These are phyloP conservation scores for Calonectria henricotiae DNA, from an alignment of 2,329 filamentous ascomycete genomes.

Conservation along the genomic window DNA sequence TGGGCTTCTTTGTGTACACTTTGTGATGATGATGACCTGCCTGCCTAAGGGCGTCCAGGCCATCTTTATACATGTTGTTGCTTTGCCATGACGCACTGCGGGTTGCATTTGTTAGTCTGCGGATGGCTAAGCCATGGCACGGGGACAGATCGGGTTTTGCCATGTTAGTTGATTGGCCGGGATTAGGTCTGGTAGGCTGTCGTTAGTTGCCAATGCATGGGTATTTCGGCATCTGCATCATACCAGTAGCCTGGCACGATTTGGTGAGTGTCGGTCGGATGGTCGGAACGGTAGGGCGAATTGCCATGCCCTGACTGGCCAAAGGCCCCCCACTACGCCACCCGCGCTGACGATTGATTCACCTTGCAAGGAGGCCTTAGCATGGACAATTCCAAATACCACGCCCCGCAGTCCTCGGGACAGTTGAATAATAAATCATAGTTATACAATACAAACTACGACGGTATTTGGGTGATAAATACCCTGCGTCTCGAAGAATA, in stretches of 20 bases:
- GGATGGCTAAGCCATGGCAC: constrained; percentile 4
- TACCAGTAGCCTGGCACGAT: background rate
- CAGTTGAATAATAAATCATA: background rate
- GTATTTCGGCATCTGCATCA: background rate
- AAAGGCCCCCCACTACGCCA: background rate
- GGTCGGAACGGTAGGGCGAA: background rate
- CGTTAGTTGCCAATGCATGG: background rate
- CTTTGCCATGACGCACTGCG: background rate
- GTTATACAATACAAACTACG: too few relatives aligned
- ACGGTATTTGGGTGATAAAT: background rate
- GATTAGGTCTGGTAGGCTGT: background rate
- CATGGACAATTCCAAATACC: constrained; percentile 5
- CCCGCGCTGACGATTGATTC: background rate
- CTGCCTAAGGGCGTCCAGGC: background rate
- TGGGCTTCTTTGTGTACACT: background rate
- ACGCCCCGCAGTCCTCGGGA: background rate
- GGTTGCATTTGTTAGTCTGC: background rate
- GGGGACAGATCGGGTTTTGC: background rate
- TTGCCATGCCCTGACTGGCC: background rate
- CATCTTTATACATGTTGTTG: constrained; percentile 6
- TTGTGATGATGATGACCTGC: background rate
- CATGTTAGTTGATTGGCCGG: background rate
- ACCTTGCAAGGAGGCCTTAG: background rate
- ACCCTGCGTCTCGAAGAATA: background rate
- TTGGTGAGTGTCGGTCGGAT: background rate